Evolutionary conservation across 192 early-diverging fungal species (phyloP), one percentile per base, ranked within the genome.

Genomic region (Podila horticola): DNA sequence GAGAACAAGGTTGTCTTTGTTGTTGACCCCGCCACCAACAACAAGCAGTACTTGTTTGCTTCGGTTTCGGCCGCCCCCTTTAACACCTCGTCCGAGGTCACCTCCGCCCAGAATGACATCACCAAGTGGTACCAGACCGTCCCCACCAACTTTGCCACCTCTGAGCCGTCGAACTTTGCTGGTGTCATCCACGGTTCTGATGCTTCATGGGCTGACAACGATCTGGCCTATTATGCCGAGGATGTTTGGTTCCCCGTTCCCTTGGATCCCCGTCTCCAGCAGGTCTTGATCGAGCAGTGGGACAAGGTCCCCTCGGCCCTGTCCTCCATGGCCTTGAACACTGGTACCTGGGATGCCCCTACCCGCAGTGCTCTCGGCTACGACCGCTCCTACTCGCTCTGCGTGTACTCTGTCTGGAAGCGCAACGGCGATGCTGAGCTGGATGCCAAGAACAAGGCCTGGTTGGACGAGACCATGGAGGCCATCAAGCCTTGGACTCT

Each of bases 381-480:
- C 31, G 81, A 75, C 29, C 73, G 68, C 67, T 82, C 77, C 2
- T 81, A 81, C 63, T 72, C 77, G 0, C 51, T 81, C 29, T 72
- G 71, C 26, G 64, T 81, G 29, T 81, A 81, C 71, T 81, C 77
- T 9, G 73, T 71, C 62, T 81, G 77, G 77, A 81, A 81, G 71
- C 77, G 77, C 51, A 81, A 81, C 34, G 77, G 77, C 12, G 69
- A 66, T 45, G 67, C 77, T 30, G 49, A 65, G 0, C 72, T 71
- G 77, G 77, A 81, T 61, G 55, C 61, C 38, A 11, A 55, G 24
- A 81, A 81, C 71, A 81, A 73, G 71, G 62, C 48, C 10, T 81
- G 77, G 77, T 69, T 81, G 77, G 77, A 81, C 15, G 77, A 81
- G 77, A 81, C 77, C 50, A 67, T 81, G 51, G 72, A 73, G 55